Percentiles rank a stretch among this genome's conserved stretches.
Conservation (phyloP, 2,329 filamentous ascomycete genomes). For the Trichophyton verrucosum region DNA sequence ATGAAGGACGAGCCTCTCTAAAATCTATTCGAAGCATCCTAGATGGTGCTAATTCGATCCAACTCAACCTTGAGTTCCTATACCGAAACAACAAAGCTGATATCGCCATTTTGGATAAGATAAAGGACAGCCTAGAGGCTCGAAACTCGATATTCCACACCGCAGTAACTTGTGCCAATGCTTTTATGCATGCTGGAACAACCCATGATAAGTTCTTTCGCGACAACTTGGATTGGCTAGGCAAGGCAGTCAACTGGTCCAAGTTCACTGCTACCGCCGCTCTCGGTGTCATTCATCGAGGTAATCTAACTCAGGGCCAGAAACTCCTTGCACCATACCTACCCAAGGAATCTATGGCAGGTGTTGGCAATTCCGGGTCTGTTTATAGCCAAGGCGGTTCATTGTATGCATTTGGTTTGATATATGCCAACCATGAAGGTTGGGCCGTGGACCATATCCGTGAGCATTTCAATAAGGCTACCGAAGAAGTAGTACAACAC, state of each 20-base stretch:
- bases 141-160: constrained; percentile 98
- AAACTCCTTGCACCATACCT: constrained; percentile 93
- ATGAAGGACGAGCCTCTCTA: constrained; percentile 44
- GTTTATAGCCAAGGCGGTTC: constrained; percentile 94
- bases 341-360: constrained; percentile 51
- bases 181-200: constrained; percentile 98
- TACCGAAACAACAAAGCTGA: constrained; percentile 94
- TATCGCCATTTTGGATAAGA: constrained; percentile 83
- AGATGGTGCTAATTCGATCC: constrained; percentile 83
- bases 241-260: constrained; percentile 98
- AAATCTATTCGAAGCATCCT: constrained; percentile 52
- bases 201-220: constrained; percentile 98
- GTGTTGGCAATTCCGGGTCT: constrained; percentile 64
- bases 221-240: constrained; percentile 93
- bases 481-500: constrained; percentile 79
- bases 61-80: constrained; percentile 89
- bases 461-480: constrained; percentile 38
- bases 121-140: constrained; percentile 87
- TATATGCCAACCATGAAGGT: constrained; percentile 94
- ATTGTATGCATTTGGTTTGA: constrained; percentile 85
- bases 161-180: constrained; percentile 91
- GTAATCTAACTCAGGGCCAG: constrained; percentile 83
- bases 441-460: constrained; percentile 51
- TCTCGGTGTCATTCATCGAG: constrained; percentile 88
- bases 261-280: constrained; percentile 97